Conservation (phyloP, 2,329 filamentous ascomycete genomes). For the Aspergillus sp. region DNA sequence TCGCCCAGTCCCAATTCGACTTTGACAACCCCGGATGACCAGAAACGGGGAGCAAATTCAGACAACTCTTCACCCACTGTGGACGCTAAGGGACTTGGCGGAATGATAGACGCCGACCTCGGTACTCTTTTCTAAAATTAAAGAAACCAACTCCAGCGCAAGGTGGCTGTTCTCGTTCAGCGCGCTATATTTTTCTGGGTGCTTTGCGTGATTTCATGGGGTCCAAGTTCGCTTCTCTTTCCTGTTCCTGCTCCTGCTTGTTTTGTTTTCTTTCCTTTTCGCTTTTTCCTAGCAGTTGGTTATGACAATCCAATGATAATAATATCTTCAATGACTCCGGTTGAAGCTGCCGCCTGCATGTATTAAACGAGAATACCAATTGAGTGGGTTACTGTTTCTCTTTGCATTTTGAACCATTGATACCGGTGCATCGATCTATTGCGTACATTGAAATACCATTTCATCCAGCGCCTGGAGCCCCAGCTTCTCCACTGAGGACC, state of each 20-base stretch:
- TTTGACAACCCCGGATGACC: neutral
- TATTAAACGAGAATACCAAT: neutral
- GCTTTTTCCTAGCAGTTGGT: constrained; percentile 3
- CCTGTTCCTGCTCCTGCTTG: neutral
- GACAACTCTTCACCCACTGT: constrained; percentile 4
- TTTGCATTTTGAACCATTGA: neutral
- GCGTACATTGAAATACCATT: constrained; percentile 1
- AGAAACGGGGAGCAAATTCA: neutral
- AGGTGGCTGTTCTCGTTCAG: no score
- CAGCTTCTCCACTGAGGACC: constrained; percentile 39
- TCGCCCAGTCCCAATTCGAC: neutral
- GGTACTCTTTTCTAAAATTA: constrained; percentile 20
- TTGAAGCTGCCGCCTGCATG: neutral
- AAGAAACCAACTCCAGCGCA: neutral
- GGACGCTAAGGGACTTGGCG: constrained; percentile 2
- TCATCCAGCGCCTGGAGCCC: constrained; percentile 21
- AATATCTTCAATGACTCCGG: neutral
- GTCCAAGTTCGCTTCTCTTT: neutral
- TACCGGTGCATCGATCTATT: neutral
- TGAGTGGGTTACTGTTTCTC: neutral
- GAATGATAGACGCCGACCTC: constrained; percentile 17
- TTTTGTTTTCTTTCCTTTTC: neutral
- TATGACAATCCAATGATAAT: neutral
- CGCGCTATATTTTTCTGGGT: no score
- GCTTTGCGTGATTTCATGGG: no score